Evolutionary conservation across 1,284 basidiomycete genomes (phyloP).

Genomic region (Schizophyllum amplum): DNA sequence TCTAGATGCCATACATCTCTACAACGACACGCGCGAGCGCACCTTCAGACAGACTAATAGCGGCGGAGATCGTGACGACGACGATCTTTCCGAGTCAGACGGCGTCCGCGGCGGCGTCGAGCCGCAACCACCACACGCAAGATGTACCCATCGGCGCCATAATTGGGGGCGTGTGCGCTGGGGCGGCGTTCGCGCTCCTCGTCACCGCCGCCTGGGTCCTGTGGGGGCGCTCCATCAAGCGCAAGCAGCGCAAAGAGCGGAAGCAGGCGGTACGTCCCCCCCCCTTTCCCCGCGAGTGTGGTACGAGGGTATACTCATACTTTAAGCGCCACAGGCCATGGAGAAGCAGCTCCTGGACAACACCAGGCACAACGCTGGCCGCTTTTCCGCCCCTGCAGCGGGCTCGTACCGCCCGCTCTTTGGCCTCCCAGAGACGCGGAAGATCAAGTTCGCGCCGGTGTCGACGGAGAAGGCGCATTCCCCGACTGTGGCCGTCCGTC

Average conservation of each 20-base stretch:
- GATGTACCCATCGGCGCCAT: slow-evolving; percentile 40
- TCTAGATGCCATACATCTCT: not conserved
- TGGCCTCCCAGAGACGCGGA: not conserved
- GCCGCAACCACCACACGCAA: slow-evolving; percentile 14
- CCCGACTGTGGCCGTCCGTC: not conserved
- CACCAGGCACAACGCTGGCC: slow-evolving; percentile 29
- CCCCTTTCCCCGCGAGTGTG: no score
- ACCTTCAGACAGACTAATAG: not conserved
- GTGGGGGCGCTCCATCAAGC: slow-evolving; percentile 40
- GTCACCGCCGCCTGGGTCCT: slow-evolving; percentile 38
- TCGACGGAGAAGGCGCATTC: not conserved
- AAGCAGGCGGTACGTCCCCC: slow-evolving; percentile 30
- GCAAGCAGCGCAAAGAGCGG: slow-evolving; percentile 25
- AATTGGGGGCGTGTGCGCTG: slow-evolving; percentile 40
- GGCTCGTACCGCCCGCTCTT: not conserved
- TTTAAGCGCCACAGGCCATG: slow-evolving; percentile 8
- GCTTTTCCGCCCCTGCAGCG: slow-evolving; percentile 9
- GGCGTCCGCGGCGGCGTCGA: slow-evolving; percentile 7
- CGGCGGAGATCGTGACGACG: slow-evolving; percentile 6
- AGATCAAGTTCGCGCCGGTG: not conserved
- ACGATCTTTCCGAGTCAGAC: slow-evolving; percentile 26
- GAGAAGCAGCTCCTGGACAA: slow-evolving; percentile 21
- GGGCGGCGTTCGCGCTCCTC: slow-evolving; percentile 36
- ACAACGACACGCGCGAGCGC: not conserved
- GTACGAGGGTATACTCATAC: no score